Evolutionary conservation across 1,284 basidiomycete genomes (phyloP).

Genomic region (Pyrrhoderma noxium): DNA sequence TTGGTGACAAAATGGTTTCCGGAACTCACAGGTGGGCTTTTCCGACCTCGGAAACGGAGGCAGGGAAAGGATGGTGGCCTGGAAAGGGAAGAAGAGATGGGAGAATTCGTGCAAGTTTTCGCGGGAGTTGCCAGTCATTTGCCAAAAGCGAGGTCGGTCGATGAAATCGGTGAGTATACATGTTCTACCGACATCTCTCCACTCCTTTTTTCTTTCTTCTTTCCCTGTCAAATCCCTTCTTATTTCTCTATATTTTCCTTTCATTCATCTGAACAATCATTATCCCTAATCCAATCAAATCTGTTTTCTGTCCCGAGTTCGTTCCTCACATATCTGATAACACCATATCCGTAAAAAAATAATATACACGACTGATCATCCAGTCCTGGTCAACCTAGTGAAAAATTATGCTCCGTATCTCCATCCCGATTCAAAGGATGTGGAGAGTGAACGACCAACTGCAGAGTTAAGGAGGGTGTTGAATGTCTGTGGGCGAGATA

Average conservation of each 20-base stretch:
- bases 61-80: too few relatives aligned
- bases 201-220: conserved; percentile 19
- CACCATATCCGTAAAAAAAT: too few relatives aligned
- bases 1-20: conserved; percentile 72
- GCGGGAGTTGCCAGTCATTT: conserved; percentile 61
- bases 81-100: conserved; percentile 3
- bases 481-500: conserved; percentile 52
- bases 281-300: too few relatives aligned
- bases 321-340: conserved; percentile 20
- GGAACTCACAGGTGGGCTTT: conserved; percentile 53
- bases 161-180: conserved; percentile 64
- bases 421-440: conserved; percentile 43
- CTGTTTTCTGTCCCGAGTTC: too few relatives aligned
- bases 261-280: not conserved
- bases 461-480: conserved; percentile 59
- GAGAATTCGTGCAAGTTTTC: conserved; percentile 50
- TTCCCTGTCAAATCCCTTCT: conserved; percentile 21
- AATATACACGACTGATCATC: conserved; percentile 39
- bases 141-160: conserved; percentile 53
- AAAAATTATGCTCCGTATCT: conserved; percentile 84
- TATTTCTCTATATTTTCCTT: conserved; percentile 21
- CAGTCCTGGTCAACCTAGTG: conserved; percentile 83
- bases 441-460: conserved; percentile 57
- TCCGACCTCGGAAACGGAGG: conserved; percentile 27
- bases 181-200: conserved; percentile 22